Conservation (phyloP, 1,284 basidiomycete species). For the Cutaneotrichosporon mucoides region DNA sequence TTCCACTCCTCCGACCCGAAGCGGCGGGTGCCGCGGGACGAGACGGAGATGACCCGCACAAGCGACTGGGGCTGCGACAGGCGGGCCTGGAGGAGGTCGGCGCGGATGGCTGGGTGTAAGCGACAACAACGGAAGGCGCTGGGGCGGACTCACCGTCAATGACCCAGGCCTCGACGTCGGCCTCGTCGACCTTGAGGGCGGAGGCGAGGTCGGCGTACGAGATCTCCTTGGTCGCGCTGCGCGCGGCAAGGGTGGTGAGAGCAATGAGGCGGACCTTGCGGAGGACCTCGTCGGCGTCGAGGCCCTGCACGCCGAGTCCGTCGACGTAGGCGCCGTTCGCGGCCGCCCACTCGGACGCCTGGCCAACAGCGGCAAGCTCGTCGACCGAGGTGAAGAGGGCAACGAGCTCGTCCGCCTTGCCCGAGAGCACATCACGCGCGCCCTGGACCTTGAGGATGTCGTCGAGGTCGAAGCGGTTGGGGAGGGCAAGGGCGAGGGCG, state of each 20-base stretch:
- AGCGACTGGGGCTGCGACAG: conserved; percentile 76
- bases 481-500: conserved; percentile 62
- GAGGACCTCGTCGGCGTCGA: conserved; percentile 56
- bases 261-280: conserved; percentile 78
- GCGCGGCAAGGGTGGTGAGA: conserved; percentile 71
- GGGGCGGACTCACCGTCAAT: conserved; percentile 70
- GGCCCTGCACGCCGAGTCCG: conserved; percentile 57
- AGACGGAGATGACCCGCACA: conserved; percentile 70
- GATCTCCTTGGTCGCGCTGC: conserved; percentile 70
- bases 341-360: conserved; percentile 63
- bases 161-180: conserved; percentile 82
- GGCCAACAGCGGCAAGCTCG: conserved; percentile 64
- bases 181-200: conserved; percentile 61
- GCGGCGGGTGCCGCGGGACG: conserved; percentile 56
- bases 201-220: conserved; percentile 69
- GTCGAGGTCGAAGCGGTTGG: conserved; percentile 73
- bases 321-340: conserved; percentile 56
- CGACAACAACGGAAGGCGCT: background rate
- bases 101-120: conserved; percentile 66
- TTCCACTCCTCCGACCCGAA: conserved; percentile 81
- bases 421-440: conserved; percentile 30
- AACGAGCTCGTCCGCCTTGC: conserved; percentile 38
- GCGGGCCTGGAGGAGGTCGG: conserved; percentile 74
- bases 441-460: conserved; percentile 56
- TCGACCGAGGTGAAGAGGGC: conserved; percentile 57